A percentile compares a stretch with the other conserved stretches of the same genome.
Conservation (phyloP, 2,329 filamentous ascomycete genomes). For the Sclerotinia glacialis region DNA sequence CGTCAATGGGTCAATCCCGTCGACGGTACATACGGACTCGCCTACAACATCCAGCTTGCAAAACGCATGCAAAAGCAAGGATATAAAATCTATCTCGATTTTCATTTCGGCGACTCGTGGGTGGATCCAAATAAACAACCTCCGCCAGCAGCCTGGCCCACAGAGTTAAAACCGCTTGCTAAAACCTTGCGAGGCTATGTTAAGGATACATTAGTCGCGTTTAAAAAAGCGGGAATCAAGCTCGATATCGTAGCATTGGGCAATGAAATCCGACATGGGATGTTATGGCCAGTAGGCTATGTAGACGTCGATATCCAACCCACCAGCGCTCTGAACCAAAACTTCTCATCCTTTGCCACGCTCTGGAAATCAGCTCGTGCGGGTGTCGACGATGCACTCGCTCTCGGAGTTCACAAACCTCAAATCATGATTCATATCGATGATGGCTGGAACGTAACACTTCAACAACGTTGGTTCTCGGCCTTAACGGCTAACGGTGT, state of each 20-base stretch:
- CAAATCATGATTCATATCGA: slow-evolving; percentile 73
- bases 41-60: slow-evolving; percentile 66
- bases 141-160: slow-evolving; percentile 63
- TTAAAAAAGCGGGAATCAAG: slow-evolving; percentile 53
- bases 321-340: slow-evolving; percentile 38
- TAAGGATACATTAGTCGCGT: slow-evolving; percentile 57
- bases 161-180: slow-evolving; percentile 54
- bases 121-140: slow-evolving; percentile 64
- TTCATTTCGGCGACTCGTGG: slow-evolving; percentile 66
- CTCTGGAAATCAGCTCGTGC: slow-evolving; percentile 58
- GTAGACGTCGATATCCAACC: slow-evolving; percentile 44
- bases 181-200: slow-evolving; percentile 68
- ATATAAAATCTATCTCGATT: slow-evolving; percentile 55
- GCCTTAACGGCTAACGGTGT: slow-evolving; percentile 54
- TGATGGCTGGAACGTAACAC: slow-evolving; percentile 66
- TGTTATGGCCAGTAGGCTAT: slow-evolving; percentile 63
- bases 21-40: slow-evolving; percentile 62
- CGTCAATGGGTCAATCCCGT: slow-evolving; percentile 68
- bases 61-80: slow-evolving; percentile 61
- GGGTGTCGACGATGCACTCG: slow-evolving; percentile 61
- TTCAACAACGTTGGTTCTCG: slow-evolving; percentile 63
- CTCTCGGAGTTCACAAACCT: slow-evolving; percentile 48
- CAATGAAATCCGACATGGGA: slow-evolving; percentile 68
- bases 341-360: slow-evolving; percentile 57
- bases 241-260: slow-evolving; percentile 66